Percentiles rank a stretch among this genome's conserved stretches.
Evolutionary conservation across 805 yeast genomes (phyloP).

Genomic region (Komagataella mondaviorum): DNA sequence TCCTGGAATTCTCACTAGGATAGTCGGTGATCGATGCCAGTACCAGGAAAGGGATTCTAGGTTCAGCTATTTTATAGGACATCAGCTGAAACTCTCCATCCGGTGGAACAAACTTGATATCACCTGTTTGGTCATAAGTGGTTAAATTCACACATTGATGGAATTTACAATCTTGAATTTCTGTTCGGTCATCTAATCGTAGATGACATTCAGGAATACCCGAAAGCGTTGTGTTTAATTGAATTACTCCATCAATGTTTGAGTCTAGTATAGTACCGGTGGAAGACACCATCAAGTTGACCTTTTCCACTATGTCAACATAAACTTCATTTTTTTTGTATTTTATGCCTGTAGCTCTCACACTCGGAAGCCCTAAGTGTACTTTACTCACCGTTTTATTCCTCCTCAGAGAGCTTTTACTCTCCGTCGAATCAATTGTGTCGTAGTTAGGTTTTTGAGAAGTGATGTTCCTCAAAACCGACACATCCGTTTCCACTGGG

Average conservation of each 20-base stretch:
- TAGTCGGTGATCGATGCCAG: slow-evolving; percentile 35
- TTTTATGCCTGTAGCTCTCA: slow-evolving; percentile 34
- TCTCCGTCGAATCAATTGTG: background rate
- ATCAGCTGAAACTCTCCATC: slow-evolving; percentile 79
- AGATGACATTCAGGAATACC: slow-evolving; percentile 81
- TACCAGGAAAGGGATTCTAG: slow-evolving; percentile 59
- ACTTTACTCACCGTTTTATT: slow-evolving; percentile 4
- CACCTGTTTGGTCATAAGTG: slow-evolving; percentile 49
- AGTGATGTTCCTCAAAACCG: slow-evolving; percentile 20
- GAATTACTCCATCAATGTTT: slow-evolving; percentile 64
- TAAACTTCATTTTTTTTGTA: slow-evolving; percentile 74
- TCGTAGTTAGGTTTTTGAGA: slow-evolving; percentile 3
- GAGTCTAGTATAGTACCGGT: slow-evolving; percentile 53
- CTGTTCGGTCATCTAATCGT: slow-evolving; percentile 48
- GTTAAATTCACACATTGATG: slow-evolving; percentile 77
- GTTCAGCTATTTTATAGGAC: slow-evolving; percentile 50
- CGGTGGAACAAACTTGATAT: slow-evolving; percentile 71
- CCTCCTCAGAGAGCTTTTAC: slow-evolving; percentile 3
- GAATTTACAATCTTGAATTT: slow-evolving; percentile 64
- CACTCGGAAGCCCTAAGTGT: background rate
- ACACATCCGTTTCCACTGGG: slow-evolving; percentile 51
- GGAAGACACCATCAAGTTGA: slow-evolving; percentile 55
- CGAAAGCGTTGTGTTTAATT: slow-evolving; percentile 55
- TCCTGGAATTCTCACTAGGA: slow-evolving; percentile 27
- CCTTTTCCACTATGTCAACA: slow-evolving; percentile 62